A percentile compares a stretch with the other conserved stretches of the same genome.
phyloP scores from a whole-genome alignment of 2,329 filamentous ascomycete species.

The Lomentospora prolificans region DNA sequence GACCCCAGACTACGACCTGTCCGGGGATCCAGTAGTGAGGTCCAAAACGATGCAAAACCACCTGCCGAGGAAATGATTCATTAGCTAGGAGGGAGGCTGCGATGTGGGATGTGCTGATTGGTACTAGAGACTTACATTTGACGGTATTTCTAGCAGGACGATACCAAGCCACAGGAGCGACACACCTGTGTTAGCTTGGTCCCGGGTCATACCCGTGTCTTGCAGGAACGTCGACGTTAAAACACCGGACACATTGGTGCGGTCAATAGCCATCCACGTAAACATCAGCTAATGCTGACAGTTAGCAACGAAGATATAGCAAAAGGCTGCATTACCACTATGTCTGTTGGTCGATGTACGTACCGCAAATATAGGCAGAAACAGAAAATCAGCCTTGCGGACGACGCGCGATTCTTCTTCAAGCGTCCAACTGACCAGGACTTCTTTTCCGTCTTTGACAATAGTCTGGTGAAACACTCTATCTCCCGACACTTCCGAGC shows the following conservation, averaged over 20 bases:
- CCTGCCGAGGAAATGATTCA: not conserved
- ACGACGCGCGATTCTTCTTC: not conserved
- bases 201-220: slow-evolving; percentile 1
- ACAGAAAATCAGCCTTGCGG: slow-evolving; percentile 1
- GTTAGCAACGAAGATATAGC: not conserved
- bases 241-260: slow-evolving; percentile 1
- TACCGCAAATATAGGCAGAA: slow-evolving; percentile 1
- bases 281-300: not conserved
- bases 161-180: slow-evolving; percentile 3
- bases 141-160: slow-evolving; percentile 4
- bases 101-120: not conserved
- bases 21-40: not conserved
- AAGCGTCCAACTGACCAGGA: not conserved
- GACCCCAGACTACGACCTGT: slow-evolving; percentile 1
- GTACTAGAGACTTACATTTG: not conserved
- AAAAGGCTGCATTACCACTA: not conserved
- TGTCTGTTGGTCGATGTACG: not conserved
- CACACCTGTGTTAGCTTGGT: slow-evolving; percentile 2
- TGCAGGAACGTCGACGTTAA: not conserved
- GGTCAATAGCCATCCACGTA: slow-evolving; percentile 3
- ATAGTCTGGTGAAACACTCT: not conserved
- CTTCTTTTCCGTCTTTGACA: not conserved
- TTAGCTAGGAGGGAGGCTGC: not conserved
- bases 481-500: not conserved
- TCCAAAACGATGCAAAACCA: not conserved